Evolutionary conservation across 2,329 filamentous ascomycete species (phyloP), one percentile per base, ranked within the genome.

Genomic region (Corniculantispora saksenae): DNA sequence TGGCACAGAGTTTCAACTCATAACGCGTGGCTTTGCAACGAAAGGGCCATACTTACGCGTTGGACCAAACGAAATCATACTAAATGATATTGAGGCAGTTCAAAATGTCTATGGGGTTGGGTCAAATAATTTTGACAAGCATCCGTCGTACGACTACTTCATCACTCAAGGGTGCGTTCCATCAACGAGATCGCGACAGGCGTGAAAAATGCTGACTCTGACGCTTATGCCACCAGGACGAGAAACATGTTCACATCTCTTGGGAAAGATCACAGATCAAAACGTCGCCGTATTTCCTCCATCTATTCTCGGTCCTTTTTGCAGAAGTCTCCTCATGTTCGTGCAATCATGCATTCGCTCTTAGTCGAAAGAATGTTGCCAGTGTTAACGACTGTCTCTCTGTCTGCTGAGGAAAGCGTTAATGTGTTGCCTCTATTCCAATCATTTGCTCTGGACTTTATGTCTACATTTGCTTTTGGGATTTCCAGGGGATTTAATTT

Each of bases 391-490:
- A 13, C 9, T 10, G 38, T 19, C 17, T 43, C 38, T 13, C 12
- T 19, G 38, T 43, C 38, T 19, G 38, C 38, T 3, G 12, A 43
- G 10, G 38, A 7, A 43, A 43, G 38, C 38, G 38, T 57, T 35
- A 40, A 57, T 21, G 15, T 40, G 10, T 27, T 57, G 21, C 54
- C 54, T 9, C 23, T 57, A 6, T n/a, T 40, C 40, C 54, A 38
- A 6, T 35, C 54, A 3, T 38, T 38, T 6, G n/a, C 32, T 6
- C 17, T 57, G 15, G 54, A 57, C 54, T 57, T 15, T 29, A 57
- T 40, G 27, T 57, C 54, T 3, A 29, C 54, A 15, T 57, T 57
- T 57, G 54, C 38, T 40, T 57, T 57, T 57, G 54, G 54, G 5
- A 21, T 40, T 23, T 23, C 54, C 17, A 21, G 21, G 13, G 32